phyloP scores from a whole-genome alignment of 2,329 filamentous ascomycete species.

The Pseudodiploospora longispora region DNA sequence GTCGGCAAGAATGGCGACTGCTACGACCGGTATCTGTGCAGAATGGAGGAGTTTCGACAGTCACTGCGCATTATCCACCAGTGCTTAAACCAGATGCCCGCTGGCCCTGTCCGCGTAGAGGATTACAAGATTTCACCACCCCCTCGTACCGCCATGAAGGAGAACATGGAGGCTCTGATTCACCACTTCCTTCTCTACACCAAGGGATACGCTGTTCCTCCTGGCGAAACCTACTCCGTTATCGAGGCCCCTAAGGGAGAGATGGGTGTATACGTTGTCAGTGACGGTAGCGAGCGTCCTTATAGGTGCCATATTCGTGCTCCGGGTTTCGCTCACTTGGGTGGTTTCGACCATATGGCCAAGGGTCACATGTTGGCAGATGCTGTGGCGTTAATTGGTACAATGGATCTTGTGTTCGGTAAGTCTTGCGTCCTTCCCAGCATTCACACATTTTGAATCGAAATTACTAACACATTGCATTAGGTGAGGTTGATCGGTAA shows the following conservation, averaged over 20 bases:
- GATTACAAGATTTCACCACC: conserved; percentile 98
- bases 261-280: conserved; percentile 96
- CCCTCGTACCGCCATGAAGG: conserved; percentile 97
- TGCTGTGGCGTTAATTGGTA: conserved; percentile 89
- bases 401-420: conserved; percentile 87
- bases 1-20: conserved; percentile 96
- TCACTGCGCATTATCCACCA: conserved; percentile 97
- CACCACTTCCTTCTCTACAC: conserved; percentile 99
- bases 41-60: conserved; percentile 99
- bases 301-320: conserved; percentile 97
- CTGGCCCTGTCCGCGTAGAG: conserved; percentile 87
- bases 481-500: conserved; percentile 56
- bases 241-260: conserved; percentile 99
- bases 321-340: conserved; percentile 90
- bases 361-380: conserved; percentile 92
- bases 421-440: conserved; percentile 26
- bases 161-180: conserved; percentile 99
- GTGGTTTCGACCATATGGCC: conserved; percentile 86
- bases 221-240: conserved; percentile 93
- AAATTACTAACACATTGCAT: conserved; percentile 23
- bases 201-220: conserved; percentile 95
- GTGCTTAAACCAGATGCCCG: conserved; percentile 97
- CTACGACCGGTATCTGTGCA: conserved; percentile 97
- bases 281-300: conserved; percentile 89
- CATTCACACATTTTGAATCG: not conserved